Percentiles rank a stretch among this genome's conserved stretches.
Conservation (phyloP, 805 yeast genomes). For the Ogataea methanolica region DNA sequence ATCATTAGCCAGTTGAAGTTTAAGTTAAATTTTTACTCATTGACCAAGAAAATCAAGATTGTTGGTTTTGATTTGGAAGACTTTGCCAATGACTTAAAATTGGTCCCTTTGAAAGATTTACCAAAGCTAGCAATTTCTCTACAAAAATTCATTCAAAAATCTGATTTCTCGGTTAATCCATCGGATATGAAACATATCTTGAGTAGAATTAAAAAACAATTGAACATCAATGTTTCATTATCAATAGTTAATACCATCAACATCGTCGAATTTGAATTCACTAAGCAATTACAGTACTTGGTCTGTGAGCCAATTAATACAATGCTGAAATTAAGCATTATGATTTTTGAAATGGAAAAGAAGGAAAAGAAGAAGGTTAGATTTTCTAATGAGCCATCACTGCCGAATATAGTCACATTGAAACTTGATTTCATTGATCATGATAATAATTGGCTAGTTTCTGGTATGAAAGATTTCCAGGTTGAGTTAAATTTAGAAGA, state of each 20-base stretch:
- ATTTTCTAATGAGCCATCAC: conserved; percentile 19
- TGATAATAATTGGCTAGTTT: conserved; percentile 71
- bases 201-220: conserved; percentile 8
- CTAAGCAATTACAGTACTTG: conserved; percentile 38
- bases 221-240: conserved; percentile 52
- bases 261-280: conserved; percentile 43
- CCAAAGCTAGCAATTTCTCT: conserved; percentile 8
- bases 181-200: conserved; percentile 1
- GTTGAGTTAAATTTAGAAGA: conserved; percentile 25
- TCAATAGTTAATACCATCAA: conserved; percentile 62
- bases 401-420: conserved; percentile 14
- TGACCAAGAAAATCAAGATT: conserved; percentile 17
- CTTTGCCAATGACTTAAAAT: conserved; percentile 4
- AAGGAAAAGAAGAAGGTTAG: conserved; percentile 27
- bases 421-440: conserved; percentile 22
- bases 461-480: conserved; percentile 60
- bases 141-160: conserved; percentile 7
- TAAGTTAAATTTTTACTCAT: conserved; percentile 26
- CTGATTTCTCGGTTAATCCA: conserved; percentile 4
- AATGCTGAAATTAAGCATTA: conserved; percentile 33
- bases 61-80: conserved; percentile 8
- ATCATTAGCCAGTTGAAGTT: conserved; percentile 19
- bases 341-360: conserved; percentile 16
- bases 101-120: conserved; percentile 13
- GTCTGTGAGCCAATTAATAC: conserved; percentile 63